Evolutionary conservation across 257 asterid species (phyloP).

Genomic region (Lycium ferocissimum): DNA sequence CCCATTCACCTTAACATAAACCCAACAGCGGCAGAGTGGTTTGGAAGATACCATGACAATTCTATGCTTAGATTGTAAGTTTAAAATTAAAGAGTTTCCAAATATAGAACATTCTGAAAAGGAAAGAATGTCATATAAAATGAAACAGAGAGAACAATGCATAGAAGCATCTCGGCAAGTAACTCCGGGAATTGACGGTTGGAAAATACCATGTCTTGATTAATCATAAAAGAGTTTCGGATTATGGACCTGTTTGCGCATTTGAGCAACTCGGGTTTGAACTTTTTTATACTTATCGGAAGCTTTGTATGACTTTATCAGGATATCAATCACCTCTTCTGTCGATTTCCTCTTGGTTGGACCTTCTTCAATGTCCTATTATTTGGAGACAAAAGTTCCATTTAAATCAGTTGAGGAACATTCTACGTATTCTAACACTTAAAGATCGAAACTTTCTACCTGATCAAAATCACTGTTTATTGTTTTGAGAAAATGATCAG

Average conservation of each 20-base stretch:
- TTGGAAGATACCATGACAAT: too few species aligned
- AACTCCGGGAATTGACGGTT: too few species aligned
- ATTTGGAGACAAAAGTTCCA: neutral
- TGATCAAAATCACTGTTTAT: constrained; percentile 45
- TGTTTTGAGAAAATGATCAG: constrained; percentile 46
- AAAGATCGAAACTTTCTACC: neutral
- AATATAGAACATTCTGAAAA: too few species aligned
- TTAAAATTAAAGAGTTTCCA: too few species aligned
- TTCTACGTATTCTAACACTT: neutral
- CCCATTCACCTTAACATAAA: too few species aligned
- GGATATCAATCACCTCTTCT: constrained; percentile 48
- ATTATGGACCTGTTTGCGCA: constrained; percentile 42
- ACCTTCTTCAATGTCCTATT: constrained; percentile 62
- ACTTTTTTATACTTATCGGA: constrained; percentile 44
- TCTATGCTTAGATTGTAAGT: too few species aligned
- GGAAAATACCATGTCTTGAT: neutral
- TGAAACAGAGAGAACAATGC: too few species aligned
- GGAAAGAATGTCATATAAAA: too few species aligned
- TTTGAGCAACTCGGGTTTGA: constrained; percentile 40
- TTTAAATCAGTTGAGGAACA: neutral
- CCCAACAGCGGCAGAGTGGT: too few species aligned
- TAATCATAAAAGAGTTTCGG: neutral
- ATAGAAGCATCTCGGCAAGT: too few species aligned
- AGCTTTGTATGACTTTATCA: constrained; percentile 49
- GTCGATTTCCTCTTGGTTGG: constrained; percentile 38